Evolutionary conservation across 345 rosid species (phyloP).

Genomic region (Adansonia digitata): DNA sequence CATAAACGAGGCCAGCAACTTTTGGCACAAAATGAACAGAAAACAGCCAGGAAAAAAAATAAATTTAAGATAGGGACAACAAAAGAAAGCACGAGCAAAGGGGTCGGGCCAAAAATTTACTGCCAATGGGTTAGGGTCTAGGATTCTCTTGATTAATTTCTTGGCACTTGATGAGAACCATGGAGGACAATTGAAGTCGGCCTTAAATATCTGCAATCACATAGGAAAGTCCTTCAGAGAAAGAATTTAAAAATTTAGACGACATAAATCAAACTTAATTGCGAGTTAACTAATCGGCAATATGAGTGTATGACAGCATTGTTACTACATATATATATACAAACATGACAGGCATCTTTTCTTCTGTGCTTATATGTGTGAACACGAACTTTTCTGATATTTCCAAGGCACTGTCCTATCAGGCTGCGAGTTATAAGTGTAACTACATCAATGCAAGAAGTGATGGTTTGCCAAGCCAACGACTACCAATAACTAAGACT

Average conservation of each 20-base stretch:
- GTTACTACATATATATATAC: not conserved
- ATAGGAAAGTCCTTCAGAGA: constrained; percentile 3
- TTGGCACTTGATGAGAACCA: constrained; percentile 98
- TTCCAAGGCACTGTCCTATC: not conserved
- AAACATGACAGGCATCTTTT: not conserved
- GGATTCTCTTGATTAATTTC: constrained; percentile 80
- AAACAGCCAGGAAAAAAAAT: not conserved
- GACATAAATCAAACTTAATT: not conserved
- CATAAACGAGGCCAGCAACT: not conserved
- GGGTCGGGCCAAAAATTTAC: constrained; percentile 32
- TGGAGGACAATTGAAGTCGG: constrained; percentile 88
- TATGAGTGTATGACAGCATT: not conserved
- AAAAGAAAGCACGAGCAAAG: not conserved
- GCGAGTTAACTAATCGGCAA: not conserved
- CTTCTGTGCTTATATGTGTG: not conserved
- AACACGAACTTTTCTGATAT: not conserved
- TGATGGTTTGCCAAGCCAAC: not conserved
- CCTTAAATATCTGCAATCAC: constrained; percentile 76
- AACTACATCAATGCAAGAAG: not conserved
- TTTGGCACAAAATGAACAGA: not conserved
- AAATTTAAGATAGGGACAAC: constrained; percentile 7
- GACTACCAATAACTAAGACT: not conserved
- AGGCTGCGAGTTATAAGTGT: not conserved
- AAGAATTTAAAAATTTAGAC: constrained; percentile 1
- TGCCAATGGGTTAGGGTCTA: constrained; percentile 88